Evolutionary conservation across 768 basidiomycete genomes (phyloP).

Genomic region (Russula abietina): DNA sequence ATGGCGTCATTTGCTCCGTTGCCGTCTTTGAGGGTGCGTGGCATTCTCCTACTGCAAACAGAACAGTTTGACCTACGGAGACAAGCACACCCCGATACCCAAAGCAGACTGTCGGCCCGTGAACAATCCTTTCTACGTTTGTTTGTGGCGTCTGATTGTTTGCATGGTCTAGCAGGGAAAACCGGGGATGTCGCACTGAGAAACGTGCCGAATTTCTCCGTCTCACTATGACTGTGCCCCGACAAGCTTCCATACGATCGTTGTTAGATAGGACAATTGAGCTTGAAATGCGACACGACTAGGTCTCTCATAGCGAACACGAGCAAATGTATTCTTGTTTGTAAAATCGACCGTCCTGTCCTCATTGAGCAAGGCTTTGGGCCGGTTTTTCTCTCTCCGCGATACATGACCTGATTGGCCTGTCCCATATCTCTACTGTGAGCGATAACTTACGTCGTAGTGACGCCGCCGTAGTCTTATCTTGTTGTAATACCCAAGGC

Average conservation of each 20-base stretch:
- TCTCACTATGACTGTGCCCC: not conserved
- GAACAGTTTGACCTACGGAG: not conserved
- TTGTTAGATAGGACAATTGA: slow-evolving; percentile 1
- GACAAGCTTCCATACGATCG: not conserved
- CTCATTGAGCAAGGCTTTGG: too few species aligned
- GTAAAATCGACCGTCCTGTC: not conserved
- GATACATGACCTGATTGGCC: not conserved
- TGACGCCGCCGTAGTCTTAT: not conserved
- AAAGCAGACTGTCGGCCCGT: not conserved
- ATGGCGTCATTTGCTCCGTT: not conserved
- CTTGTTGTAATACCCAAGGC: not conserved
- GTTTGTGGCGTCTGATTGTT: slow-evolving; percentile 5
- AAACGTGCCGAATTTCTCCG: not conserved
- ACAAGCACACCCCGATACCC: not conserved
- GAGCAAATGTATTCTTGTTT: not conserved
- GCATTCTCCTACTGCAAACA: not conserved
- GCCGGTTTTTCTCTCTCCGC: too few species aligned
- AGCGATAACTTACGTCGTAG: not conserved
- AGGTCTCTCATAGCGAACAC: not conserved
- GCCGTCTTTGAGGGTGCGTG: slow-evolving; percentile 6
- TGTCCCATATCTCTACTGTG: not conserved
- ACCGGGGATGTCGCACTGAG: not conserved
- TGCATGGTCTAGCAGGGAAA: not conserved
- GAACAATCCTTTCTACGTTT: not conserved
- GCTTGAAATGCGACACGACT: not conserved